Conservation (phyloP, 2,329 filamentous ascomycete species). For the Colletotrichum falcatum region DNA sequence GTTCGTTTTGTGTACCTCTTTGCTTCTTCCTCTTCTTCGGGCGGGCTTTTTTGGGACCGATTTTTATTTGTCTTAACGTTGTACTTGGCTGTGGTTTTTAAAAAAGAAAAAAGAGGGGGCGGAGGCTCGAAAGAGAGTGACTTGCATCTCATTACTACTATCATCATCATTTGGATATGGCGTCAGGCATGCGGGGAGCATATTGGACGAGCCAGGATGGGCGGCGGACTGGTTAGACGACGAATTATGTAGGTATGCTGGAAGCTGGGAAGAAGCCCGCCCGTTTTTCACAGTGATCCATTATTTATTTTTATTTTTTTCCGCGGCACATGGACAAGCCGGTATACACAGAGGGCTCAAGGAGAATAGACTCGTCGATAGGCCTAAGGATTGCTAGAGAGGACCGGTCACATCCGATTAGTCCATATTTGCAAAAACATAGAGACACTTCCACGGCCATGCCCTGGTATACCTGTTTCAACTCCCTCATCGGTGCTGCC, state of each 20-base stretch:
- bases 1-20: neutral
- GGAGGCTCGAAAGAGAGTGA: constrained; percentile 34
- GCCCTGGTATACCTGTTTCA: neutral
- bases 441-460: neutral
- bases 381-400: constrained; percentile 14
- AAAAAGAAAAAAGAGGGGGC: constrained; percentile 35
- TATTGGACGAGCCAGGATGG: constrained; percentile 25
- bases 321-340: constrained; percentile 8
- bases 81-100: constrained; percentile 14
- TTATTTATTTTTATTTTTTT: too few species aligned
- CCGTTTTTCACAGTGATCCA: constrained; percentile 11
- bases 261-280: neutral
- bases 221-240: constrained; percentile 25
- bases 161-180: constrained; percentile 24
- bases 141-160: constrained; percentile 32
- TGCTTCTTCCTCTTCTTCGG: neutral
- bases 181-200: constrained; percentile 31
- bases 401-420: constrained; percentile 1
- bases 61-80: neutral
- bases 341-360: constrained; percentile 20
- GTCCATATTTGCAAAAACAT: neutral
- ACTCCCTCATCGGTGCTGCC: too few species aligned
- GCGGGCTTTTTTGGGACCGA: neutral
- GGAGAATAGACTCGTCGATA: constrained; percentile 18
- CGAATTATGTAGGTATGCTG: constrained; percentile 23